phyloP scores from a whole-genome alignment of 2,329 filamentous ascomycete genomes.

The Ilyonectria robusta region DNA sequence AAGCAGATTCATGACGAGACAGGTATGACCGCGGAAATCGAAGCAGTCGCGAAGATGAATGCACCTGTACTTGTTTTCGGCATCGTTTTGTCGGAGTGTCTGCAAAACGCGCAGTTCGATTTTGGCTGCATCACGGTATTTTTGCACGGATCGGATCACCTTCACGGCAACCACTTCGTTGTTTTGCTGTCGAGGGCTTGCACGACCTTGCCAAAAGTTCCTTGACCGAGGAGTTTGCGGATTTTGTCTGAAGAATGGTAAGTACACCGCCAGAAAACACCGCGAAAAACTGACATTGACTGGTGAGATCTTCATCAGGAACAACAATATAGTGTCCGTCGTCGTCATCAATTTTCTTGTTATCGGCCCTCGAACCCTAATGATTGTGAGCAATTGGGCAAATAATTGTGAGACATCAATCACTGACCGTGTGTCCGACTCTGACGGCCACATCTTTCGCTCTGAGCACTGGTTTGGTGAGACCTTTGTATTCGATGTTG shows the following conservation, averaged over 20 bases:
- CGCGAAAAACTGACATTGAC: constrained; percentile 79
- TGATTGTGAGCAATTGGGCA: not conserved
- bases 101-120: constrained; percentile 95
- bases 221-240: constrained; percentile 90
- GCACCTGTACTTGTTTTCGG: constrained; percentile 92
- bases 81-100: constrained; percentile 92
- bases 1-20: constrained; percentile 82
- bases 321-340: constrained; percentile 97
- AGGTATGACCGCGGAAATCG: constrained; percentile 97
- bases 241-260: constrained; percentile 78
- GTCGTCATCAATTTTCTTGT: constrained; percentile 85
- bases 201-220: constrained; percentile 99
- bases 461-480: not conserved
- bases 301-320: constrained; percentile 87
- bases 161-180: constrained; percentile 92
- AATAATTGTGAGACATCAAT: too few relatives aligned
- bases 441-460: constrained; percentile 8
- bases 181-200: constrained; percentile 85
- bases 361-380: constrained; percentile 67
- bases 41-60: constrained; percentile 98
- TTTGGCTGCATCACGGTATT: constrained; percentile 95
- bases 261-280: not conserved
- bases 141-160: constrained; percentile 97
- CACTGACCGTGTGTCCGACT: constrained; percentile 4
- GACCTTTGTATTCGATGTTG: constrained; percentile 2